phyloP scores from a whole-genome alignment of 768 basidiomycete species.

The Rhodotorula graminis region DNA sequence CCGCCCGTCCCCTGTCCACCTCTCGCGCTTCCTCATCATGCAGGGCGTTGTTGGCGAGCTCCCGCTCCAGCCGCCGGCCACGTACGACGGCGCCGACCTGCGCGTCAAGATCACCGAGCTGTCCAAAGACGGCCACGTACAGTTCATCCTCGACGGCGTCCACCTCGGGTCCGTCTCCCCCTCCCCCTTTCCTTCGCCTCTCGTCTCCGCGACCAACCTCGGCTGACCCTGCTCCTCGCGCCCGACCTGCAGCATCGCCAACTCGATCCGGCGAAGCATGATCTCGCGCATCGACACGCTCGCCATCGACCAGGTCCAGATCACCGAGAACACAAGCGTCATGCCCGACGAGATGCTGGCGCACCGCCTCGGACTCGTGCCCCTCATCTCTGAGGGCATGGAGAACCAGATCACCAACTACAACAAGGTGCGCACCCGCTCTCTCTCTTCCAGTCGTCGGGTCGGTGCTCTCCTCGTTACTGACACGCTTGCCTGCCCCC shows the following conservation, averaged over 20 bases:
- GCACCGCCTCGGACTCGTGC: slow-evolving; percentile 90
- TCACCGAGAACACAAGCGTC: slow-evolving; percentile 83
- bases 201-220: neutral
- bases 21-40: neutral
- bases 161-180: slow-evolving; percentile 80
- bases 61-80: slow-evolving; percentile 33
- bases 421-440: slow-evolving; percentile 45
- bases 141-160: slow-evolving; percentile 91
- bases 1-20: neutral
- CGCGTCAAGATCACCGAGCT: slow-evolving; percentile 53
- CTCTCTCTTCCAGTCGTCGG: neutral
- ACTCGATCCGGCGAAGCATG: slow-evolving; percentile 85
- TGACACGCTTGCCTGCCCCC: neutral
- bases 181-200: neutral
- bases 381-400: slow-evolving; percentile 81
- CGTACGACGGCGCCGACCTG: slow-evolving; percentile 37
- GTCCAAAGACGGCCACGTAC: slow-evolving; percentile 63
- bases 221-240: slow-evolving; percentile 9
- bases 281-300: slow-evolving; percentile 96
- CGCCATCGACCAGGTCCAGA: slow-evolving; percentile 94
- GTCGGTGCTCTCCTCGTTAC: neutral
- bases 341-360: slow-evolving; percentile 96
- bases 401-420: slow-evolving; percentile 42
- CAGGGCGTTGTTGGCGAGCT: slow-evolving; percentile 11
- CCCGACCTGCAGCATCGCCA: slow-evolving; percentile 62